A percentile compares a stretch with the other conserved stretches of the same genome.
Evolutionary conservation across 352 stramenopile genomes (phyloP).

Genomic region (Pythium periplocum): DNA sequence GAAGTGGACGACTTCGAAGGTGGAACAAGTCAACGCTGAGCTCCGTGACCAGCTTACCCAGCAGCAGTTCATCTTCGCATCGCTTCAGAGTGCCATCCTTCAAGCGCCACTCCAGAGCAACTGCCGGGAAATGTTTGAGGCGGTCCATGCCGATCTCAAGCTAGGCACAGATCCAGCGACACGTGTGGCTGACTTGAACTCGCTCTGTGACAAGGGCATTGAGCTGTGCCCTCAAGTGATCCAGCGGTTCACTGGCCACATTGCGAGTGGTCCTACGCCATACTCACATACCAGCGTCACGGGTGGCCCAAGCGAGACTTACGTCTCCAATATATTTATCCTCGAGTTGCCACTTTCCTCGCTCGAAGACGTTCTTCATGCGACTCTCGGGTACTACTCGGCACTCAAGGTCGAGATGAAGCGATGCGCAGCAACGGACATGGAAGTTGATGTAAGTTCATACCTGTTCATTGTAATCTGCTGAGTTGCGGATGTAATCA

Average conservation of each 20-base stretch:
- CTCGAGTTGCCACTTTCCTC: constrained; percentile 37
- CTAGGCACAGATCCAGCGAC: constrained; percentile 15
- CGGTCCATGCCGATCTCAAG: constrained; percentile 31
- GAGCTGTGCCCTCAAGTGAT: constrained; percentile 29
- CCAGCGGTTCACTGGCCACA: constrained; percentile 29
- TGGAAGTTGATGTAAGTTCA: constrained; percentile 20
- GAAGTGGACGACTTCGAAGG: constrained; percentile 45
- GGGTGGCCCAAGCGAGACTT: constrained; percentile 37
- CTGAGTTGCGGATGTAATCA: too few species aligned
- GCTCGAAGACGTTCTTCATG: constrained; percentile 25
- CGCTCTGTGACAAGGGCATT: constrained; percentile 30
- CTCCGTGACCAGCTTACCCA: constrained; percentile 55
- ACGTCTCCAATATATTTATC: constrained; percentile 45
- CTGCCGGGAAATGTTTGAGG: constrained; percentile 43
- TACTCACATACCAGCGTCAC: constrained; percentile 63
- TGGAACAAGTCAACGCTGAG: constrained; percentile 42
- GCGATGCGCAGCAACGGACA: constrained; percentile 21
- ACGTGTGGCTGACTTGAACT: constrained; percentile 28
- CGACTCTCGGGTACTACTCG: constrained; percentile 32
- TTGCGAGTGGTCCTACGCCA: constrained; percentile 27
- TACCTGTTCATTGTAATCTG: too few species aligned
- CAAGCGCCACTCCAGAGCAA: constrained; percentile 48
- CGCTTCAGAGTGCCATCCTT: constrained; percentile 44
- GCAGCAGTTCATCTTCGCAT: constrained; percentile 60
- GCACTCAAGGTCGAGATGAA: constrained; percentile 28